Percentiles rank a stretch among this genome's conserved stretches.
These are phyloP conservation scores for Nakazawaea ishiwadae DNA, from an alignment of 805 yeast genomes.

Conservation along the genomic window DNA sequence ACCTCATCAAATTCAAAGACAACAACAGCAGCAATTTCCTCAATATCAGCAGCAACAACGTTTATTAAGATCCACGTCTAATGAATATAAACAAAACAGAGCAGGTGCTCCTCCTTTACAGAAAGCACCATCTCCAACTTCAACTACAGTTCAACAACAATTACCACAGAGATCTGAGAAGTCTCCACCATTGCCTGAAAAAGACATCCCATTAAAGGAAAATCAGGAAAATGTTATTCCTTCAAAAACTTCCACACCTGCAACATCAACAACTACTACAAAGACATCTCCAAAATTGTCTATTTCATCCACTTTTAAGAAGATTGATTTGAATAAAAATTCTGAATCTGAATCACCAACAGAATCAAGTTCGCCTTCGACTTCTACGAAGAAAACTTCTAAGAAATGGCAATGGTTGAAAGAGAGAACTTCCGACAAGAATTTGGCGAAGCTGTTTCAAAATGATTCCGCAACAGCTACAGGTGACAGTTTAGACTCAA, in stretches of 20 bases:
- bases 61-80: background rate
- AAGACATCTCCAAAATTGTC: too few relatives aligned
- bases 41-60: conserved; percentile 11
- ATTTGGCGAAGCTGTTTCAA: background rate
- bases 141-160: conserved; percentile 6
- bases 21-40: conserved; percentile 7
- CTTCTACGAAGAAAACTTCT: conserved; percentile 4
- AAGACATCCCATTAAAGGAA: background rate
- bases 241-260: background rate
- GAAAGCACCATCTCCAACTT: conserved; percentile 10
- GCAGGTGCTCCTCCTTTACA: conserved; percentile 3
- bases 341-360: too few relatives aligned
- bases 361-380: too few relatives aligned
- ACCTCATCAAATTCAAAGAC: conserved; percentile 9
- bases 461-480: too few relatives aligned
- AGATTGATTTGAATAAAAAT: too few relatives aligned
- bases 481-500: too few relatives aligned
- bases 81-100: background rate
- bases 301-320: background rate
- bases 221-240: conserved; percentile 6
- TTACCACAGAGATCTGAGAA: background rate
- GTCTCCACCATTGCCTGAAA: background rate
- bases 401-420: conserved; percentile 16
- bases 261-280: too few relatives aligned
- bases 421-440: conserved; percentile 11